Conservation (phyloP, 345 rosid species). For the Boechera divaricarpa region DNA sequence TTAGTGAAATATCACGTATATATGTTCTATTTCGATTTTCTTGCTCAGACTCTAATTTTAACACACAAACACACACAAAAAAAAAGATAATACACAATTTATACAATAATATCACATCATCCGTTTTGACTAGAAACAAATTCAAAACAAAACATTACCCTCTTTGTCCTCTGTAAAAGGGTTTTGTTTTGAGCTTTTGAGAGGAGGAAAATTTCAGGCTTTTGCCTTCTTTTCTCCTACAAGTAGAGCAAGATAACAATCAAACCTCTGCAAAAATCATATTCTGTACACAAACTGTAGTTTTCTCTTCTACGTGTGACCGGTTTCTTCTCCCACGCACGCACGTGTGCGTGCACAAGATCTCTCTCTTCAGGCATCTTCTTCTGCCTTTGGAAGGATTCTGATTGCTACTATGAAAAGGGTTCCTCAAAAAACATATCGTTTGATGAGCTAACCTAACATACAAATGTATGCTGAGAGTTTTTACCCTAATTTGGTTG, state of each 20-base stretch:
- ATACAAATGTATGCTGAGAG: conserved; percentile 26
- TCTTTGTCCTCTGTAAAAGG: conserved; percentile 32
- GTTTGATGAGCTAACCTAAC: conserved; percentile 19
- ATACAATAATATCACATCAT: conserved; percentile 41
- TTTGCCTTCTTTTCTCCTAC: conserved; percentile 22
- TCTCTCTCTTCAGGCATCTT: conserved; percentile 27
- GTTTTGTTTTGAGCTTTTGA: conserved; percentile 29
- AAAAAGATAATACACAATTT: conserved; percentile 41
- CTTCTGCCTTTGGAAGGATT: conserved; percentile 32
- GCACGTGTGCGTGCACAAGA: background rate
- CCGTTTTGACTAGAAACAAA: conserved; percentile 20
- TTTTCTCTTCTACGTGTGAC: conserved; percentile 29
- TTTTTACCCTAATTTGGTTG: conserved; percentile 30
- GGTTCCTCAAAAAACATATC: conserved; percentile 23
- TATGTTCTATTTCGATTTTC: background rate
- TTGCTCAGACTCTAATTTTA: conserved; percentile 24
- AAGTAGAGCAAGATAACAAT: conserved; percentile 35
- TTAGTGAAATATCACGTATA: background rate
- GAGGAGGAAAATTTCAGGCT: conserved; percentile 26
- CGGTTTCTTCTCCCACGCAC: conserved; percentile 26
- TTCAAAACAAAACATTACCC: conserved; percentile 30
- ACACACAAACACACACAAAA: background rate
- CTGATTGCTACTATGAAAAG: conserved; percentile 36
- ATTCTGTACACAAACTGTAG: conserved; percentile 40
- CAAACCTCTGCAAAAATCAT: conserved; percentile 42